Evolutionary conservation across 2,329 filamentous ascomycete genomes (phyloP).

Genomic region (Cryphonectria naterciae): DNA sequence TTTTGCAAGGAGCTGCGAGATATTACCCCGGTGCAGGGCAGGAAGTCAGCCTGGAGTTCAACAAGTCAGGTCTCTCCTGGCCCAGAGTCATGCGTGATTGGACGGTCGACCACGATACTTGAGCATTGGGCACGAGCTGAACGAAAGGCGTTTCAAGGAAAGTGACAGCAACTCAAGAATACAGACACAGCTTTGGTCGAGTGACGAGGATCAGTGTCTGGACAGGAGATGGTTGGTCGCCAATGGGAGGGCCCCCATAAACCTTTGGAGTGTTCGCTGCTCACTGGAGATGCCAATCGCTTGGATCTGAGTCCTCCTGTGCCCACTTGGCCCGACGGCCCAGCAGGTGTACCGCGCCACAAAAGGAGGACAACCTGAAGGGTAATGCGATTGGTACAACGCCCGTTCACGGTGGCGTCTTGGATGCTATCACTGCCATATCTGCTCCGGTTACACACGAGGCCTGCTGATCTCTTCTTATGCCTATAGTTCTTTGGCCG

Average conservation of each 20-base stretch:
- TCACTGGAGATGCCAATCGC: not conserved
- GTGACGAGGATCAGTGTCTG: not conserved
- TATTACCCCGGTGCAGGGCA: not conserved
- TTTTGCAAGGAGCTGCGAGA: not conserved
- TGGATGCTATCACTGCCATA: not conserved
- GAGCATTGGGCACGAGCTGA: not conserved
- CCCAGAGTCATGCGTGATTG: not conserved
- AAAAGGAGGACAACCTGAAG: not conserved
- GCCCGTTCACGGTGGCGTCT: not conserved
- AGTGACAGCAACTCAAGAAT: not conserved
- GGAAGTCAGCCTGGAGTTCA: not conserved
- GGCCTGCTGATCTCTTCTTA: not conserved
- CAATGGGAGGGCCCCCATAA: not conserved
- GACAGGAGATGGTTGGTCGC: not conserved
- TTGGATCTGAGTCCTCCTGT: not conserved
- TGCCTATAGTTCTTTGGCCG: not conserved
- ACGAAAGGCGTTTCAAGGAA: not conserved
- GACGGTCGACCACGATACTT: not conserved
- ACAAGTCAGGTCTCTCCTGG: not conserved
- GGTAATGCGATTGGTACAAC: conserved; percentile 1
- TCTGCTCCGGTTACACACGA: not conserved
- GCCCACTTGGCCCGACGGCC: not conserved
- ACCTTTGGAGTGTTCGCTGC: not conserved
- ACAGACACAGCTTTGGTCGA: not conserved
- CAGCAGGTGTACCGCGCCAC: not conserved